Evolutionary conservation across 768 basidiomycete species (phyloP).

Genomic region (Amyloporia xantha): DNA sequence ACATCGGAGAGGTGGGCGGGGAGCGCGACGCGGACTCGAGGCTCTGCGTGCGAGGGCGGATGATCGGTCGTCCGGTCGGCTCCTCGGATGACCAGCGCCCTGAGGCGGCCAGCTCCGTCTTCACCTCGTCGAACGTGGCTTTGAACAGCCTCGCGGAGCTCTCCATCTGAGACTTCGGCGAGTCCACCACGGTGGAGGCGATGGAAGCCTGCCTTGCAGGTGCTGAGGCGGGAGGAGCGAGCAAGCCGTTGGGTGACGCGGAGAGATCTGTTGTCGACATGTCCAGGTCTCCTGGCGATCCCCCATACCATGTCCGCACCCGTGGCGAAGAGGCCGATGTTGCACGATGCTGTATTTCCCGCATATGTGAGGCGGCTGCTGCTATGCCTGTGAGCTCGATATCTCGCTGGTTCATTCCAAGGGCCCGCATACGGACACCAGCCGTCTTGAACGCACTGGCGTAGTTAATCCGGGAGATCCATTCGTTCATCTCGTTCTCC

Average conservation of each 20-base stretch:
- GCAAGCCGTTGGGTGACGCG: neutral
- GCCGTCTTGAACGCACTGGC: slow-evolving; percentile 87
- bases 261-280: neutral
- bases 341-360: slow-evolving; percentile 48
- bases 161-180: slow-evolving; percentile 31
- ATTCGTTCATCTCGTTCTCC: slow-evolving; percentile 74
- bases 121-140: slow-evolving; percentile 81
- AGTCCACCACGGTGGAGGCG: neutral
- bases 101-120: slow-evolving; percentile 69
- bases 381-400: slow-evolving; percentile 78
- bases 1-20: slow-evolving; percentile 7
- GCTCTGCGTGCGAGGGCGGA: slow-evolving; percentile 27
- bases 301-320: slow-evolving; percentile 33
- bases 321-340: slow-evolving; percentile 17
- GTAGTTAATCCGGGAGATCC: slow-evolving; percentile 92
- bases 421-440: slow-evolving; percentile 73
- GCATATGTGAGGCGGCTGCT: slow-evolving; percentile 78
- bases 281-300: slow-evolving; percentile 10
- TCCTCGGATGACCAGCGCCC: slow-evolving; percentile 29
- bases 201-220: slow-evolving; percentile 2
- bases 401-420: slow-evolving; percentile 61
- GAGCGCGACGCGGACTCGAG: slow-evolving; percentile 23
- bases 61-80: slow-evolving; percentile 17
- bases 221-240: slow-evolving; percentile 2
- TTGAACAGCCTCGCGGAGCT: slow-evolving; percentile 59